These are phyloP conservation scores for Picochlorum sp. DNA, from an alignment of 139 green algal genomes.

Conservation along the genomic window DNA sequence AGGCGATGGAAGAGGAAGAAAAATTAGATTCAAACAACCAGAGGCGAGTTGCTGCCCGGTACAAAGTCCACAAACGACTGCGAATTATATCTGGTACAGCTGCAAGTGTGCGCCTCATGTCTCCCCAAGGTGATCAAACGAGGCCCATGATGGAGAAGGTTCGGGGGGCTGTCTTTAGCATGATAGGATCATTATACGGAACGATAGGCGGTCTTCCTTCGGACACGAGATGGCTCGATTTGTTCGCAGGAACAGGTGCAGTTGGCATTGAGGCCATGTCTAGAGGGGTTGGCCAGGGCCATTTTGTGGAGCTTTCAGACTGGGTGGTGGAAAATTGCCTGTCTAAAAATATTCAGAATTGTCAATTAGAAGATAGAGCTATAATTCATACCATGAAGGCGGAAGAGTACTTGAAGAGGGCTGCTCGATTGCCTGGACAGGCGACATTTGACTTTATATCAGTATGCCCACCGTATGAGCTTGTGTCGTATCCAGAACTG, in stretches of 20 bases:
- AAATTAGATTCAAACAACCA: slow-evolving; percentile 20
- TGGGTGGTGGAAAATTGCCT: slow-evolving; percentile 68
- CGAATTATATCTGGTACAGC: slow-evolving; percentile 53
- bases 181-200: slow-evolving; percentile 48
- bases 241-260: slow-evolving; percentile 69
- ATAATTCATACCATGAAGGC: slow-evolving; percentile 55
- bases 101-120: slow-evolving; percentile 30
- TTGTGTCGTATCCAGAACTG: slow-evolving; percentile 79
- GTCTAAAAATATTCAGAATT: slow-evolving; percentile 39
- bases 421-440: slow-evolving; percentile 33
- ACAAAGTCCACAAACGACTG: slow-evolving; percentile 43
- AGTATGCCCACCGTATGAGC: slow-evolving; percentile 84
- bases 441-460: slow-evolving; percentile 87
- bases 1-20: slow-evolving; percentile 26
- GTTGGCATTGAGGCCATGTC: slow-evolving; percentile 56
- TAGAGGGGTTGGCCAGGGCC: slow-evolving; percentile 38
- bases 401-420: slow-evolving; percentile 62
- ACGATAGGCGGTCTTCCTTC: slow-evolving; percentile 26
- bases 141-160: slow-evolving; percentile 87
- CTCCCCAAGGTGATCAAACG: slow-evolving; percentile 35
- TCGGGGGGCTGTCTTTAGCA: slow-evolving; percentile 67
- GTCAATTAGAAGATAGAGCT: slow-evolving; percentile 15
- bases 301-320: slow-evolving; percentile 87
- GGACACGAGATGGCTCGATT: slow-evolving; percentile 58
- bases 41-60: slow-evolving; percentile 25